Evolutionary conservation across 257 asterid species (phyloP), one percentile per base, ranked within the genome.

Genomic region (Primulina huaijiensis): DNA sequence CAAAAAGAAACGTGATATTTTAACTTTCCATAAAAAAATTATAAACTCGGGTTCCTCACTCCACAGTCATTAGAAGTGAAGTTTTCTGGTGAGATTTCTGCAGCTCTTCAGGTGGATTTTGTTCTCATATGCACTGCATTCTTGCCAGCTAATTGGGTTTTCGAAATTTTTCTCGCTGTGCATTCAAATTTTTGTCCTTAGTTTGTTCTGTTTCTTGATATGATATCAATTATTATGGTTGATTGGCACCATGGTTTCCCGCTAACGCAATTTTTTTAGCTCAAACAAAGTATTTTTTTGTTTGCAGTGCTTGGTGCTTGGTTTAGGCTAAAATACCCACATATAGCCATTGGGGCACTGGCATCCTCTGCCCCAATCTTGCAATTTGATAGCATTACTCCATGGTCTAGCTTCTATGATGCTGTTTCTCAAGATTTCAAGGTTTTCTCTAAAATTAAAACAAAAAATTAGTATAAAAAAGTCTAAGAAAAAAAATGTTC

Each of bases 301-400:
- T 72, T 77, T 73, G 0, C 78, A 89, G 96, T 89, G 96, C 73
- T 89, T 68, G 90, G 95, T 63, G 86, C 95, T 70, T 89, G 96
- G 96, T 90, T 90, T 81, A 87, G 96, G 80, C 80, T 90, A 10
- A 90, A 90, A 71, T 90, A 90, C 56, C 95, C 96, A 6, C 95
- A 90, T 29, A 56, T 74, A 55, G 88, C 95, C 5, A 84, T 90
- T 70, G 96, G 95, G 75, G 95, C 96, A 62, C 75, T 90, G 84
- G 95, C 96, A 72, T 87, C 96, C 70, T 90, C 96, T 66, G 92
- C 96, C 40, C 96, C 96, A 30, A 86, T 90, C 43, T 63, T 90
- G 86, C 92, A 90, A 72, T 87, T 90, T 76, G 95, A 90, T 67
- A 67, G 31, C 76, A 87, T 90, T n/a, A 84, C 86, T 61, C 95